These are phyloP conservation scores for Phyllosticta paracitricarpa DNA, from an alignment of 2,329 filamentous ascomycete species.

Conservation along the genomic window DNA sequence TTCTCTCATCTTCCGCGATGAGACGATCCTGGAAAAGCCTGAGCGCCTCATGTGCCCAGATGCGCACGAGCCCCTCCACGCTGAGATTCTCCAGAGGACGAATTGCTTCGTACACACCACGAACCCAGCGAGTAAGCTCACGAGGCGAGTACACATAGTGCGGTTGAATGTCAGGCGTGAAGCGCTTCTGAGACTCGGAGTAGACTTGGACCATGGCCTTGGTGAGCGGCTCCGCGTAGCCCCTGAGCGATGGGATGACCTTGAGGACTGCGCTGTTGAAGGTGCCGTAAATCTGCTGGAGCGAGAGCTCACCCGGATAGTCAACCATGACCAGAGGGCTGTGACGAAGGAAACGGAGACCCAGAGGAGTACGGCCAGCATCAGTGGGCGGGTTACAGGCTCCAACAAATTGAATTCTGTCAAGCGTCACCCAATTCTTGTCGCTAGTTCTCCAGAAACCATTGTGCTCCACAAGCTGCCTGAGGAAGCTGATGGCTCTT, in stretches of 20 bases:
- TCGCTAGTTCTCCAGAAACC: constrained; percentile 98
- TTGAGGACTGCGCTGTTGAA: constrained; percentile 96
- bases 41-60: constrained; percentile 96
- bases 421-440: constrained; percentile 94
- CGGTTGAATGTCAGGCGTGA: constrained; percentile 92
- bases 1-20: constrained; percentile 84
- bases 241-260: constrained; percentile 87
- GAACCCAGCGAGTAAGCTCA: constrained; percentile 95
- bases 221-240: constrained; percentile 87
- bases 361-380: constrained; percentile 89
- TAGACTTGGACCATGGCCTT: constrained; percentile 98
- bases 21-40: constrained; percentile 96
- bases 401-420: constrained; percentile 97
- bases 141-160: constrained; percentile 99
- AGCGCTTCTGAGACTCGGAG: constrained; percentile 83
- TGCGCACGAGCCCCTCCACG: constrained; percentile 84
- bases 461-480: constrained; percentile 96
- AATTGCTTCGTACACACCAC: constrained; percentile 95
- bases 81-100: constrained; percentile 79
- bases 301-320: constrained; percentile 89
- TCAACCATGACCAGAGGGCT: constrained; percentile 99
- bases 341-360: constrained; percentile 86
- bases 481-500: constrained; percentile 90
- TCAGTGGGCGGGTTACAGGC: constrained; percentile 98
- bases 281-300: constrained; percentile 96